These are phyloP conservation scores for Alternaria atra DNA, from an alignment of 2,329 filamentous ascomycete genomes.

Conservation along the genomic window DNA sequence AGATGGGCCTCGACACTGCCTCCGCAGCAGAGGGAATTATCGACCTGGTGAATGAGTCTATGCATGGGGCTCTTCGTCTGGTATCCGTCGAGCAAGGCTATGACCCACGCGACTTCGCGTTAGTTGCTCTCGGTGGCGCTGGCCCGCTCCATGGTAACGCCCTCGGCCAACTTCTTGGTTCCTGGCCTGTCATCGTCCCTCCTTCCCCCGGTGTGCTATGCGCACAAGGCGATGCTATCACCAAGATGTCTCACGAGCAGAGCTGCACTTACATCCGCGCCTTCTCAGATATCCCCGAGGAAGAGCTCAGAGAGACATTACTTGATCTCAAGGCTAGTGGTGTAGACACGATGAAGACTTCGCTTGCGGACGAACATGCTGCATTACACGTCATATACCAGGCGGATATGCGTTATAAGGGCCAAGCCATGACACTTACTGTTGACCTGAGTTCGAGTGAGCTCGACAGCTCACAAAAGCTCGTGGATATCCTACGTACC, in stretches of 20 bases:
- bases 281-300: conserved; percentile 48
- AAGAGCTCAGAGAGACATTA: conserved; percentile 49
- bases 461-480: conserved; percentile 40
- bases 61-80: conserved; percentile 61
- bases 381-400: conserved; percentile 52
- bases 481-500: conserved; percentile 46
- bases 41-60: conserved; percentile 61
- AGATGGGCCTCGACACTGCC: conserved; percentile 56
- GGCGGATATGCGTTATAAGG: conserved; percentile 59
- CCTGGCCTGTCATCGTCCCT: conserved; percentile 64
- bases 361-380: conserved; percentile 44
- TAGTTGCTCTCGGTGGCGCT: conserved; percentile 62
- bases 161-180: conserved; percentile 59
- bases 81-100: conserved; percentile 63
- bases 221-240: conserved; percentile 61
- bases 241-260: conserved; percentile 59
- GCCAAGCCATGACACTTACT: conserved; percentile 53
- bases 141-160: conserved; percentile 63
- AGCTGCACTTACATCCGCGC: conserved; percentile 58
- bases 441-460: conserved; percentile 50
- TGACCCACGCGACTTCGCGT: conserved; percentile 61
- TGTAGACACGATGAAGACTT: conserved; percentile 51
- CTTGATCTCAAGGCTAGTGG: conserved; percentile 50
- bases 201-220: conserved; percentile 61
- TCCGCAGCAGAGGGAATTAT: conserved; percentile 61